These are phyloP conservation scores for Dryas drummondii DNA, from an alignment of 306 rosid genomes.

Conservation along the genomic window DNA sequence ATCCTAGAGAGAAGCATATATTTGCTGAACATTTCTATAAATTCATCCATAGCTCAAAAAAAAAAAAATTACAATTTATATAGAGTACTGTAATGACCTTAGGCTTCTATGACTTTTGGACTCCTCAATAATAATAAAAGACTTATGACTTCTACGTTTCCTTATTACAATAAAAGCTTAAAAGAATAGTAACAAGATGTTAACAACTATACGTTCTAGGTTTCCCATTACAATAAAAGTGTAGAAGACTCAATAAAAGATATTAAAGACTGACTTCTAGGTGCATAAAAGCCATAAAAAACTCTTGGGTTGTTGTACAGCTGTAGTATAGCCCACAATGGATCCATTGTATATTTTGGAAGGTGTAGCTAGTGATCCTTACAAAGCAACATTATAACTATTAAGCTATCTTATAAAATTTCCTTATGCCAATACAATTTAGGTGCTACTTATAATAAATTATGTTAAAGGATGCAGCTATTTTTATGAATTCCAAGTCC, in stretches of 20 bases:
- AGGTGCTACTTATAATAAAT: not conserved
- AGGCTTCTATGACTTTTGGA: not conserved
- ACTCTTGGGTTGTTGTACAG: not conserved
- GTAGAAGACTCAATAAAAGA: not conserved
- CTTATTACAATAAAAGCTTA: not conserved
- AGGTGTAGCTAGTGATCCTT: not conserved
- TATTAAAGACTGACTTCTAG: not conserved
- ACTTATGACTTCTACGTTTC: not conserved
- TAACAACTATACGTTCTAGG: not conserved
- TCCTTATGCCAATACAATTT: not conserved
- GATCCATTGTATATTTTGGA: not conserved
- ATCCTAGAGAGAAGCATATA: not conserved
- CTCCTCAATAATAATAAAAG: not conserved
- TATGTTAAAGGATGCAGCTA: not conserved
- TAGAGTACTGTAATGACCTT: not conserved
- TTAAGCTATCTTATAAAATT: not conserved
- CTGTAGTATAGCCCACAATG: not conserved
- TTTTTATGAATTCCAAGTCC: not conserved
- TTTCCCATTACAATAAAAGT: not conserved
- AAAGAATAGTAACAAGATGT: not conserved
- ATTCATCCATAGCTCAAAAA: no score
- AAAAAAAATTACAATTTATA: not conserved
- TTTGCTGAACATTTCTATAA: not conserved
- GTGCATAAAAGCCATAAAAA: not conserved
- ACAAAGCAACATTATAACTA: not conserved